These are phyloP conservation scores for Chytridium lagenaria DNA, from an alignment of 371 early-diverging fungal species.

Conservation along the genomic window DNA sequence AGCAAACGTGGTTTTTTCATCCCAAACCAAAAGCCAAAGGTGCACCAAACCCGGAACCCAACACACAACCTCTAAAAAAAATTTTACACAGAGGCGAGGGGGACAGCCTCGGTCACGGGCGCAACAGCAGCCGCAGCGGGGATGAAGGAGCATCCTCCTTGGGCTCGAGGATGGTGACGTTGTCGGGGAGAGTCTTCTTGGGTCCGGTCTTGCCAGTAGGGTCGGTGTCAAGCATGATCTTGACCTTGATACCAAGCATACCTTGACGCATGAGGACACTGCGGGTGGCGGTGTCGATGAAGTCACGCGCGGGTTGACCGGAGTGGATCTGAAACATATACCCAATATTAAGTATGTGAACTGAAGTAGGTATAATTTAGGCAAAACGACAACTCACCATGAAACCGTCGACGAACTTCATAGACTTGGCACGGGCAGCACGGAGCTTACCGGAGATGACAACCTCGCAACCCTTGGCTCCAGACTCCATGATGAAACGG, in stretches of 20 bases:
- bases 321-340: slow-evolving; percentile 81
- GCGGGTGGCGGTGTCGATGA: slow-evolving; percentile 97
- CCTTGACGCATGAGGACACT: slow-evolving; percentile 99
- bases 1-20: background rate
- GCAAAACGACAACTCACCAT: slow-evolving; percentile 60
- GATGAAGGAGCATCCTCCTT: slow-evolving; percentile 73
- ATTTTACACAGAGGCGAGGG: slow-evolving; percentile 2
- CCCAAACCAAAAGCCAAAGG: background rate
- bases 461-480: slow-evolving; percentile 99
- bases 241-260: slow-evolving; percentile 99
- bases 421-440: slow-evolving; percentile 99
- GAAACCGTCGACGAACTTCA: slow-evolving; percentile 99
- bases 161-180: slow-evolving; percentile 94
- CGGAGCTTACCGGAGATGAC: slow-evolving; percentile 99
- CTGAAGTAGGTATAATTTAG: background rate
- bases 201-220: slow-evolving; percentile 97
- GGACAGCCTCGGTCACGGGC: slow-evolving; percentile 50
- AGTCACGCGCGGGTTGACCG: slow-evolving; percentile 98
- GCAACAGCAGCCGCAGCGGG: slow-evolving; percentile 53
- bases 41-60: background rate
- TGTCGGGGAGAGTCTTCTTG: slow-evolving; percentile 96
- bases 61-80: background rate
- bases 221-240: slow-evolving; percentile 99
- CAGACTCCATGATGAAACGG: slow-evolving; percentile 99
- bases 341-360: background rate